These are phyloP conservation scores for Paecilomyces niveus DNA, from an alignment of 2,329 filamentous ascomycete genomes.

Conservation along the genomic window DNA sequence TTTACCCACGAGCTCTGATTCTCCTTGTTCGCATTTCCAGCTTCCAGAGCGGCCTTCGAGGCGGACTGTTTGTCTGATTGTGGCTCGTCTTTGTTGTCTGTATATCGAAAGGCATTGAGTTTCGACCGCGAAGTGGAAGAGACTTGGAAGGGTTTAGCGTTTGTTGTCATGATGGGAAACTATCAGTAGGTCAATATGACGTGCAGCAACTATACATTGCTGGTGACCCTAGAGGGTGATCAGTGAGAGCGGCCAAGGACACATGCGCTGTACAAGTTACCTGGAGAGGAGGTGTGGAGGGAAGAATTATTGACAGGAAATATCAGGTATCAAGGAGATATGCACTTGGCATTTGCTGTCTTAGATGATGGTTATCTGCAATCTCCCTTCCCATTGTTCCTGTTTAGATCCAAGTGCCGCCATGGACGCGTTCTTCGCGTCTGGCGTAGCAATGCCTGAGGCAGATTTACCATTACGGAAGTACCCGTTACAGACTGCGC, in stretches of 20 bases:
- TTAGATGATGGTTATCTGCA: background rate
- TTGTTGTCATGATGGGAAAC: conserved; percentile 15
- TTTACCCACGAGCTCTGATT: conserved; percentile 33
- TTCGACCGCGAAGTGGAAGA: conserved; percentile 49
- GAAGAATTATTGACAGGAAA: background rate
- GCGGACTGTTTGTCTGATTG: conserved; percentile 6
- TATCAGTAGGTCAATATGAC: background rate
- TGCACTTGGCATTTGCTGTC: background rate
- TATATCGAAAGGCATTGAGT: conserved; percentile 49
- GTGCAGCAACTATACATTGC: conserved; percentile 7
- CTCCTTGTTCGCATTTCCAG: conserved; percentile 37
- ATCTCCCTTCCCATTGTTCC: background rate
- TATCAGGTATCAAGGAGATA: background rate
- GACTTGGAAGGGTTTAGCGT: conserved; percentile 25
- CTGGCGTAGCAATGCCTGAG: conserved; percentile 9
- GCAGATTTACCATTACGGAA: background rate
- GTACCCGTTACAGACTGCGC: background rate
- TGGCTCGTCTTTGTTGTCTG: conserved; percentile 23
- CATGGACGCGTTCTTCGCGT: conserved; percentile 3
- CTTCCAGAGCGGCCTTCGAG: conserved; percentile 15
- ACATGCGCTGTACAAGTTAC: background rate
- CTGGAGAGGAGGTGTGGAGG: background rate
- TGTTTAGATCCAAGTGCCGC: background rate
- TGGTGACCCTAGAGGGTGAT: background rate
- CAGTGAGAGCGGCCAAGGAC: background rate